A percentile compares a stretch with the other conserved stretches of the same genome.
Conservation (phyloP, 108 stramenopile genomes). For the Stephanodiscus triporus region DNA sequence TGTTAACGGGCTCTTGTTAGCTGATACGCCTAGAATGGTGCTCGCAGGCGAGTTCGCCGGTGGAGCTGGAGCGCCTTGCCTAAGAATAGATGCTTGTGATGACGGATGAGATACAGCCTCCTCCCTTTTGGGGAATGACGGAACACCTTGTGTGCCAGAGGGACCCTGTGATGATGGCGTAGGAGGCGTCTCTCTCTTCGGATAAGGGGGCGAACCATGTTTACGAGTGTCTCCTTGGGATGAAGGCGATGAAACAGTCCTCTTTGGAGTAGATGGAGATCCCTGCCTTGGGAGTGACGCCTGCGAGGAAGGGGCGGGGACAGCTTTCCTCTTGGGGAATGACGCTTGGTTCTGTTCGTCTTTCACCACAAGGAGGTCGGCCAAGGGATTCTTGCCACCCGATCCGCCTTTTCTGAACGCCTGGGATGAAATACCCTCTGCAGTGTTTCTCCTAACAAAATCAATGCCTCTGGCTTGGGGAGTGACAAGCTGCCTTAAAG, state of each 20-base stretch:
- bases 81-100: conserved; percentile 5
- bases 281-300: neutral
- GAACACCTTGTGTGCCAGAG: neutral
- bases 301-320: neutral
- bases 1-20: conserved; percentile 5
- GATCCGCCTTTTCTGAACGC: neutral
- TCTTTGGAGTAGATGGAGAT: conserved; percentile 4
- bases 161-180: conserved; percentile 8
- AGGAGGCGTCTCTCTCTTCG: neutral
- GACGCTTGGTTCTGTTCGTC: neutral
- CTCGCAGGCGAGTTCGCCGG: conserved; percentile 3
- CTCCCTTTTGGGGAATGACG: conserved; percentile 4
- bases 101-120: neutral
- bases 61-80: conserved; percentile 14
- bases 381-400: conserved; percentile 9
- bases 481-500: conserved; percentile 7
- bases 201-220: neutral
- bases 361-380: conserved; percentile 6
- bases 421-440: conserved; percentile 3
- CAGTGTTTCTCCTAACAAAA: neutral
- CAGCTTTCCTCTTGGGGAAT: neutral
- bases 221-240: neutral
- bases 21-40: neutral
- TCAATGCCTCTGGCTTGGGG: conserved; percentile 4
- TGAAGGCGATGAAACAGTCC: neutral